Evolutionary conservation across 2,329 filamentous ascomycete species (phyloP).

Genomic region (Fusarium oxysporum): DNA sequence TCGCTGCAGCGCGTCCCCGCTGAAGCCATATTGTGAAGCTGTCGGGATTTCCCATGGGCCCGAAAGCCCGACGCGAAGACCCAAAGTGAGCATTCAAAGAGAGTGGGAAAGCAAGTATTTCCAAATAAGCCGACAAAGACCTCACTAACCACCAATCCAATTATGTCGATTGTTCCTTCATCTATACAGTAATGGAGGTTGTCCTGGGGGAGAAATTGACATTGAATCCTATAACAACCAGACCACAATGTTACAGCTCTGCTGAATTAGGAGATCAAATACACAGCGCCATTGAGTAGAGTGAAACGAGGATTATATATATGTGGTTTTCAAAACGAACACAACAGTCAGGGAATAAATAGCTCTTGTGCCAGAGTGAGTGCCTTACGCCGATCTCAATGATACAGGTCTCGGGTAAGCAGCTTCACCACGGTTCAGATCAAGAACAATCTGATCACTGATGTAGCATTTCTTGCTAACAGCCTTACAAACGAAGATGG

Average conservation of each 20-base stretch:
- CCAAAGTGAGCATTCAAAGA: neutral
- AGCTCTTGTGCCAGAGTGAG: neutral
- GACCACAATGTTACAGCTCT: neutral
- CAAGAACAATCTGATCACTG: neutral
- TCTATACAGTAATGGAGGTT: neutral
- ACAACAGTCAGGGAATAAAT: neutral
- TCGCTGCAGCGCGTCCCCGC: neutral
- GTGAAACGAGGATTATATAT: neutral
- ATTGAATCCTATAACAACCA: fast-evolving
- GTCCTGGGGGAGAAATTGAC: neutral
- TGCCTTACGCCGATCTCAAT: fast-evolving
- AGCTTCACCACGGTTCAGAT: neutral
- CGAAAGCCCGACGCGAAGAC: neutral
- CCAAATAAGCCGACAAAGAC: fast-evolving
- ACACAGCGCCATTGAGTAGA: fast-evolving
- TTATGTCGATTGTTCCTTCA: neutral
- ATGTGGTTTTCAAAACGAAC: neutral
- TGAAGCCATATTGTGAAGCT: neutral
- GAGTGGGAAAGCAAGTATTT: neutral
- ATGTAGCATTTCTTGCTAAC: neutral
- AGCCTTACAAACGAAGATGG: neutral
- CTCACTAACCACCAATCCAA: fast-evolving
- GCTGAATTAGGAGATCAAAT: no score
- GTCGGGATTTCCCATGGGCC: neutral
- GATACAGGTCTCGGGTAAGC: neutral